A percentile compares a stretch with the other conserved stretches of the same genome.
phyloP scores from a whole-genome alignment of 495 filamentous ascomycete genomes.

The Penicillium egyptiacum region DNA sequence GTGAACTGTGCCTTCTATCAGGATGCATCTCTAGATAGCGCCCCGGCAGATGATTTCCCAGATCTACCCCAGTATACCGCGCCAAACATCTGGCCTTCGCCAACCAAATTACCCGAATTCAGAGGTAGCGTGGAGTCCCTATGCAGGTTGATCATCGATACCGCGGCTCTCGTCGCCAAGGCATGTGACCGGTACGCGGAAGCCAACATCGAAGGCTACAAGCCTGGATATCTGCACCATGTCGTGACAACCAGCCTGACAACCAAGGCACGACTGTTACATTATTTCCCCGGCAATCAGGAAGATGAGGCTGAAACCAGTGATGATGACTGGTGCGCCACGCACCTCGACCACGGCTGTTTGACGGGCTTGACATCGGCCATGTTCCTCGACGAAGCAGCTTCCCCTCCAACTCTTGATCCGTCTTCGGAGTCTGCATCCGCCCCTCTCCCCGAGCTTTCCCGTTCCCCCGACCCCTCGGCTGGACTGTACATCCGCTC shows the following conservation, averaged over 20 bases:
- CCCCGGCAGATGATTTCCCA: constrained; percentile 57
- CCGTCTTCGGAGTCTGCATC: constrained; percentile 18
- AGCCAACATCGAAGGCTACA: constrained; percentile 72
- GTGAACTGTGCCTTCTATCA: constrained; percentile 95
- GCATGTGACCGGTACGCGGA: constrained; percentile 87
- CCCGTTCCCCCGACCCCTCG: constrained; percentile 70
- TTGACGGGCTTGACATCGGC: constrained; percentile 90
- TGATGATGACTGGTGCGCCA: constrained; percentile 94
- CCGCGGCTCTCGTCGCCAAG: constrained; percentile 77
- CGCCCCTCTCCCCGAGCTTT: constrained; percentile 61
- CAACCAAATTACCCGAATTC: constrained; percentile 70
- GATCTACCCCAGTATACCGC: constrained; percentile 65
- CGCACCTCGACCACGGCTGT: constrained; percentile 91
- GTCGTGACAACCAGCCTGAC: constrained; percentile 83
- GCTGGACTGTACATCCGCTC: constrained; percentile 92
- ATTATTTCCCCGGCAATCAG: constrained; percentile 70
- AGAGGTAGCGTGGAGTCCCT: constrained; percentile 67
- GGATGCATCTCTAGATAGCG: constrained; percentile 58
- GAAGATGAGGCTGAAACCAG: constrained; percentile 41
- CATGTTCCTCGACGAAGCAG: constrained; percentile 88
- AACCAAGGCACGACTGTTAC: constrained; percentile 88
- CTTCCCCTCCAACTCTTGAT: constrained; percentile 38
- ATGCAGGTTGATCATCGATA: constrained; percentile 83
- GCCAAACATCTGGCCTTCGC: constrained; percentile 81
- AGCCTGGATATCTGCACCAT: constrained; percentile 73